phyloP scores from a whole-genome alignment of 768 basidiomycete genomes.

The Suillus hirtellus region DNA sequence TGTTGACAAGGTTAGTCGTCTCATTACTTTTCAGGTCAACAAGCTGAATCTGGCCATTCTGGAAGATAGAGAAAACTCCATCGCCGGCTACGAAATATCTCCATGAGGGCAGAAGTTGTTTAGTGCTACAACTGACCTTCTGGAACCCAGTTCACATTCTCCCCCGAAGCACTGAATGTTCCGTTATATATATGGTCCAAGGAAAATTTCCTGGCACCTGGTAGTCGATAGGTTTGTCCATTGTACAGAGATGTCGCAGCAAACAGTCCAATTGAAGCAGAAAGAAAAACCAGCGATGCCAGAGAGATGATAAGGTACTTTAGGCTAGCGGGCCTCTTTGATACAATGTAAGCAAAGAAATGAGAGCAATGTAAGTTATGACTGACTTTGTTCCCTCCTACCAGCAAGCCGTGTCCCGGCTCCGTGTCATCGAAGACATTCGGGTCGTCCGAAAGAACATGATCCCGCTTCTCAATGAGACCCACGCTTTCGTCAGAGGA shows the following conservation, averaged over 20 bases:
- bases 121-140: slow-evolving; percentile 62
- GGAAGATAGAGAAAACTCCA: slow-evolving; percentile 77
- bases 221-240: slow-evolving; percentile 49
- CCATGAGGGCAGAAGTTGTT: neutral
- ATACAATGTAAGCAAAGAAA: slow-evolving; percentile 1
- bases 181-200: slow-evolving; percentile 94
- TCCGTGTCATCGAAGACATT: slow-evolving; percentile 27
- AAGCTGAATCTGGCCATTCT: slow-evolving; percentile 69
- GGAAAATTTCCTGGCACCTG: slow-evolving; percentile 66
- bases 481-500: slow-evolving; percentile 73
- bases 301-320: slow-evolving; percentile 66
- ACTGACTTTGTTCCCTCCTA: slow-evolving; percentile 41
- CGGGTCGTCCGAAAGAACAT: slow-evolving; percentile 12
- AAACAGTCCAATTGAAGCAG: slow-evolving; percentile 72
- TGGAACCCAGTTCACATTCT: slow-evolving; percentile 78
- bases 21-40: slow-evolving; percentile 78
- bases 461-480: slow-evolving; percentile 48
- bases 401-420: slow-evolving; percentile 32
- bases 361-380: slow-evolving; percentile 7
- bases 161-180: slow-evolving; percentile 60
- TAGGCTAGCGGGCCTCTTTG: slow-evolving; percentile 52
- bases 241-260: slow-evolving; percentile 71
- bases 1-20: slow-evolving; percentile 59
- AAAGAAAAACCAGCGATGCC: slow-evolving; percentile 55
- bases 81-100: slow-evolving; percentile 72